These are phyloP conservation scores for Ascosphaera apis DNA, from an alignment of 2,329 filamentous ascomycete species.

Conservation along the genomic window DNA sequence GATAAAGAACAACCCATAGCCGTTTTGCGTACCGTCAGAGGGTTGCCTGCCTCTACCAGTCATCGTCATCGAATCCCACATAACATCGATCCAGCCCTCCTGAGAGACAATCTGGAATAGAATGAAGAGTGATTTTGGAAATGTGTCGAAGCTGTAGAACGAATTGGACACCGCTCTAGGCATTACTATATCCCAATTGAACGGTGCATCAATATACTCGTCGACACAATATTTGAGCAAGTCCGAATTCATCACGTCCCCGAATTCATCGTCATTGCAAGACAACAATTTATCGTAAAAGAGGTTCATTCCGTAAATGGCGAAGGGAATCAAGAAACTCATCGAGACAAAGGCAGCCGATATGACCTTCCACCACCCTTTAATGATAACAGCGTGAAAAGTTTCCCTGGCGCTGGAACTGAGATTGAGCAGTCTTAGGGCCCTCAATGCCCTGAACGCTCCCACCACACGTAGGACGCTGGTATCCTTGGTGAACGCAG, in stretches of 20 bases:
- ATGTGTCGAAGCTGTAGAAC: slow-evolving; percentile 84
- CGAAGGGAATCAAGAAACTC: slow-evolving; percentile 84
- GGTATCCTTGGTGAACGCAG: slow-evolving; percentile 58
- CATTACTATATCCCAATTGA: slow-evolving; percentile 62
- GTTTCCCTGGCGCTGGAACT: slow-evolving; percentile 90
- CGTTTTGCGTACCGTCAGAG: slow-evolving; percentile 41
- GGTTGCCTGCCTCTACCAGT: slow-evolving; percentile 57
- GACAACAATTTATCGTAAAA: slow-evolving; percentile 60
- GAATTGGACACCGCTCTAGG: slow-evolving; percentile 62
- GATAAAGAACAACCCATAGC: slow-evolving; percentile 85
- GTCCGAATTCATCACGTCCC: slow-evolving; percentile 15
- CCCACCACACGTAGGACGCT: slow-evolving; percentile 76
- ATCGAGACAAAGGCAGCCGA: slow-evolving; percentile 84
- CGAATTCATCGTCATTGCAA: slow-evolving; percentile 51
- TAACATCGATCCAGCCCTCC: slow-evolving; percentile 93
- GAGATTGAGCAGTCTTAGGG: slow-evolving; percentile 75
- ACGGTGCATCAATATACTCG: slow-evolving; percentile 57
- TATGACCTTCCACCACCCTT: slow-evolving; percentile 83
- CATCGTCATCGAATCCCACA: slow-evolving; percentile 62
- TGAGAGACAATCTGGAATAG: slow-evolving; percentile 98
- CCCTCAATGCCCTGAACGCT: slow-evolving; percentile 89
- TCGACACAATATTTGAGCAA: slow-evolving; percentile 52
- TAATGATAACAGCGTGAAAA: slow-evolving; percentile 87
- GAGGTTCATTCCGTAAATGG: slow-evolving; percentile 82
- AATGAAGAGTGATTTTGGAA: slow-evolving; percentile 79